Conservation (phyloP, 768 basidiomycete species). For the Boletus pseudo-olivaceus region DNA sequence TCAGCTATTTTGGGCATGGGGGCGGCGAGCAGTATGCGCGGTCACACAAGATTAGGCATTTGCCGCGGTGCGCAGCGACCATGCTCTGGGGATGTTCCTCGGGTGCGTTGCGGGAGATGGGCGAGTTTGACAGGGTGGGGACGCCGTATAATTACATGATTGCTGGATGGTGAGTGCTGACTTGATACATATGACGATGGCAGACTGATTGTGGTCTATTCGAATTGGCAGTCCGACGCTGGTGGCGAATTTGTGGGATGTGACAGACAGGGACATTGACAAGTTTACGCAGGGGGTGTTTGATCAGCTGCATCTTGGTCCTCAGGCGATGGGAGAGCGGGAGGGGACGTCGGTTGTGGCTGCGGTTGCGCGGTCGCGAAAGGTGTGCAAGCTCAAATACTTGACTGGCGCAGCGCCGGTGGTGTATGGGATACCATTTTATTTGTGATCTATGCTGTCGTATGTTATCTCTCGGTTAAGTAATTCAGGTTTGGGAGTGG, state of each 20-base stretch:
- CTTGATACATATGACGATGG: neutral
- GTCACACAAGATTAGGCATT: constrained; percentile 77
- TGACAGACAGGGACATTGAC: constrained; percentile 97
- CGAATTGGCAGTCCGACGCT: constrained; percentile 68
- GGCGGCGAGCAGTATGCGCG: constrained; percentile 94
- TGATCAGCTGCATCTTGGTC: constrained; percentile 57
- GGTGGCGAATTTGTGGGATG: constrained; percentile 96
- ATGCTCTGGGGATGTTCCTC: constrained; percentile 99
- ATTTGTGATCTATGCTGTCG: constrained; percentile 41
- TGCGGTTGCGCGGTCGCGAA: constrained; percentile 78
- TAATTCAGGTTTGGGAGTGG: neutral
- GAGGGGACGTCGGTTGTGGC: constrained; percentile 51
- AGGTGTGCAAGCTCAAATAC: constrained; percentile 85
- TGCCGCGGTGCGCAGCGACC: constrained; percentile 84
- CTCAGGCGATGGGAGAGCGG: constrained; percentile 18
- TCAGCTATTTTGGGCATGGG: constrained; percentile 95
- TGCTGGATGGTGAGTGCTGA: constrained; percentile 84
- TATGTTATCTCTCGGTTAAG: neutral
- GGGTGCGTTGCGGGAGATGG: constrained; percentile 82
- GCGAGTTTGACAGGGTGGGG: constrained; percentile 89
- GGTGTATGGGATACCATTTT: constrained; percentile 94
- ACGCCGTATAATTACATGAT: constrained; percentile 95
- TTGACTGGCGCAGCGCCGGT: constrained; percentile 94
- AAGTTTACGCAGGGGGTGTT: constrained; percentile 85
- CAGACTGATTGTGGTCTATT: neutral